These are phyloP conservation scores for Herpetomonas samuelpessoai DNA, from an alignment of 208 protist species.

Conservation along the genomic window DNA sequence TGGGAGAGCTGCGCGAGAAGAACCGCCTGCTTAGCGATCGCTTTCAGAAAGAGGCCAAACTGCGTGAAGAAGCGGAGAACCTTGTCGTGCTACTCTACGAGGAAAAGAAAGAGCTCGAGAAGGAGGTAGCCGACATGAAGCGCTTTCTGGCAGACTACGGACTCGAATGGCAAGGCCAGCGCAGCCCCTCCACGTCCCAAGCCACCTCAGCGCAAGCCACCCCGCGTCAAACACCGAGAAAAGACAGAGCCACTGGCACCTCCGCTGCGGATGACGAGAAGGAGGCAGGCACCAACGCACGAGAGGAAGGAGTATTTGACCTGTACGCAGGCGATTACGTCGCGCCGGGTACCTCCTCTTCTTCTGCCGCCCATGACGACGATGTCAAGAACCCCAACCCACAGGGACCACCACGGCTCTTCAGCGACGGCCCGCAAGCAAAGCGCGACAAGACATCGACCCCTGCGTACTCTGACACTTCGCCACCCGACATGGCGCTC, in stretches of 20 bases:
- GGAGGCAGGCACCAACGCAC: background rate
- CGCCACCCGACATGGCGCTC: constrained; percentile 53
- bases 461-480: background rate
- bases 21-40: constrained; percentile 41
- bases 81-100: constrained; percentile 67
- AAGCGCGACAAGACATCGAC: background rate
- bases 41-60: constrained; percentile 46
- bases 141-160: constrained; percentile 49
- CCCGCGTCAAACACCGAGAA: too few relatives aligned
- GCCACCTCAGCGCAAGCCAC: background rate
- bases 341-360: constrained; percentile 1
- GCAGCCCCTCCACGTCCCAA: background rate
- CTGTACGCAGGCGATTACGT: constrained; percentile 39
- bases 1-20: constrained; percentile 73
- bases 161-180: constrained; percentile 22
- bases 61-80: constrained; percentile 65
- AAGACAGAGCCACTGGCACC: too few relatives aligned
- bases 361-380: constrained; percentile 8
- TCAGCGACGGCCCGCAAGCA: background rate
- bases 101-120: constrained; percentile 63
- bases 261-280: background rate
- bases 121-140: constrained; percentile 41
- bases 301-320: constrained; percentile 24
- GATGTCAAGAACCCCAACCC: constrained; percentile 3
- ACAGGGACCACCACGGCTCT: background rate